Conservation (phyloP, 106 monocot species). For the Dendrobium officinale region DNA sequence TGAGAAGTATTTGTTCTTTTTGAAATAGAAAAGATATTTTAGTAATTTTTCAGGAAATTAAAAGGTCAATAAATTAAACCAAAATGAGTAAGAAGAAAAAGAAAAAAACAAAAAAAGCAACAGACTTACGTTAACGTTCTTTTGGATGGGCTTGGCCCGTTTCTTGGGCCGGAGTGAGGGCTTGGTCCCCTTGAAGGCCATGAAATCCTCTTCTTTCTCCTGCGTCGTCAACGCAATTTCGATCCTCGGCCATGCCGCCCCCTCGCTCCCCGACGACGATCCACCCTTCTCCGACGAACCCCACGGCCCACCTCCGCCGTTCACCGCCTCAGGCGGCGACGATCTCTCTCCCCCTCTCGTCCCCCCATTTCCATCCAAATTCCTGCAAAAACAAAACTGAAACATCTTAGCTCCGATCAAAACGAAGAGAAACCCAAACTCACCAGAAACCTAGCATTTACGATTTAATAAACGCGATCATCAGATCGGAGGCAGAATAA, state of each 20-base stretch:
- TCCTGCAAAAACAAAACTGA: background rate
- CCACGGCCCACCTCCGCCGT: background rate
- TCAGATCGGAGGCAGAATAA: background rate
- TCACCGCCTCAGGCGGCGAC: background rate
- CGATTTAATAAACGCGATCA: background rate
- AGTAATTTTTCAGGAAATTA: background rate
- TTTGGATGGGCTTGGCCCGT: conserved; percentile 63
- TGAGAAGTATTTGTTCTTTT: background rate
- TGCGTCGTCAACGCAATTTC: conserved; percentile 45
- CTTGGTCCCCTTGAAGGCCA: conserved; percentile 69
- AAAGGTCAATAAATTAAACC: background rate
- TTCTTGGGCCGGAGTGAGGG: conserved; percentile 82
- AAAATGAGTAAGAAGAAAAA: background rate
- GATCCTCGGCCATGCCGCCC: conserved; percentile 54
- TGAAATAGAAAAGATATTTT: background rate
- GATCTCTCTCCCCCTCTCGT: conserved; percentile 3
- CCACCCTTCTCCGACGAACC: conserved; percentile 17
- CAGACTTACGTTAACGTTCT: conserved; percentile 52
- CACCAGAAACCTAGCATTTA: background rate
- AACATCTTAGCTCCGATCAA: background rate
- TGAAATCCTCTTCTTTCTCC: conserved; percentile 87
- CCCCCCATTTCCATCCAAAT: conserved; percentile 5
- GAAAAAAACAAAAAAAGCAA: background rate
- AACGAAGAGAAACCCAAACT: background rate
- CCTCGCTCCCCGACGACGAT: conserved; percentile 38